phyloP scores from a whole-genome alignment of 2,329 filamentous ascomycete genomes.

The Ophiostoma sp. region DNA sequence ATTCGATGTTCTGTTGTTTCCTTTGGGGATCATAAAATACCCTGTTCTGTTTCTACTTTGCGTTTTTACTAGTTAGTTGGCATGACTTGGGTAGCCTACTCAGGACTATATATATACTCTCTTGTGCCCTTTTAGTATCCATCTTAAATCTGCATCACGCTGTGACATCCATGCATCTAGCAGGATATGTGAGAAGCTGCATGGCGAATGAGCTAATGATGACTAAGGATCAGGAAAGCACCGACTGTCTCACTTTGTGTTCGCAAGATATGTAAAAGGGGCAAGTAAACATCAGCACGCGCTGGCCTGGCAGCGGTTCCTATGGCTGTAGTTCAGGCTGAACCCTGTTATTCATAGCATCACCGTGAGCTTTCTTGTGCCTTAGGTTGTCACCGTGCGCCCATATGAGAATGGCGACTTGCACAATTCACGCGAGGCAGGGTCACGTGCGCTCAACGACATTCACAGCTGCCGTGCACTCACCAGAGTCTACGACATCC shows the following conservation, averaged over 20 bases:
- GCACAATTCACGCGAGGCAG: background rate
- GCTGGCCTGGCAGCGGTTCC: too few species aligned
- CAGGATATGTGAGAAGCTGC: too few species aligned
- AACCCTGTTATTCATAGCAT: too few species aligned
- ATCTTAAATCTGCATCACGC: too few species aligned
- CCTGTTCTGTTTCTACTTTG: conserved; percentile 8
- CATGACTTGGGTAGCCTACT: conserved; percentile 6
- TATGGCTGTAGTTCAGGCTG: too few species aligned
- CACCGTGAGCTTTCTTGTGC: too few species aligned
- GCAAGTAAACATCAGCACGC: too few species aligned
- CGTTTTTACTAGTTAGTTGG: conserved; percentile 4
- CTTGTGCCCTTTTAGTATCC: background rate
- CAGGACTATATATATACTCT: background rate
- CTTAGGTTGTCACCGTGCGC: too few species aligned
- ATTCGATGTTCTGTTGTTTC: conserved; percentile 12
- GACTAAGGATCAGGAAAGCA: background rate
- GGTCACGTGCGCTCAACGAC: background rate
- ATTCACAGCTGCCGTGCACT: background rate
- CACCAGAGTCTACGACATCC: background rate
- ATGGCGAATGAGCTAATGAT: background rate
- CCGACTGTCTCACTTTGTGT: too few species aligned
- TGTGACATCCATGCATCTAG: too few species aligned
- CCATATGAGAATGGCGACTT: background rate
- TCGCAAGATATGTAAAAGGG: too few species aligned
- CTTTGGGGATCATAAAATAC: conserved; percentile 10